These are phyloP conservation scores for Cryoendolithus antarcticus DNA, from an alignment of 2,329 filamentous ascomycete genomes.

Conservation along the genomic window DNA sequence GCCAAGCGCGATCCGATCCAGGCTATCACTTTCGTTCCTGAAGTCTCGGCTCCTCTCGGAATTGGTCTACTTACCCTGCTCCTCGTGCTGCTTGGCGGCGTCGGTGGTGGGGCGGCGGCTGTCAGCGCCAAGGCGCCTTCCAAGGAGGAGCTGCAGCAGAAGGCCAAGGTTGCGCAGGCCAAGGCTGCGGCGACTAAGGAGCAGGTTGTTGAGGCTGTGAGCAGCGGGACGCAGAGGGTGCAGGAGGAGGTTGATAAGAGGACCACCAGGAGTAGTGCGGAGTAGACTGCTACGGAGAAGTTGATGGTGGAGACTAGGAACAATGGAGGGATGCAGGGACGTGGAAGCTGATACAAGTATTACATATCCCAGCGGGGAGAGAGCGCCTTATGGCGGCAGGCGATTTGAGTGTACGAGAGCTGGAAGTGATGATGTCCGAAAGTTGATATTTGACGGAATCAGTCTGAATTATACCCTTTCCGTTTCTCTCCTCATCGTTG, in stretches of 20 bases:
- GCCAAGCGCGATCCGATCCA: slow-evolving; percentile 70
- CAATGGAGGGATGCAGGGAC: background rate
- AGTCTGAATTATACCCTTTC: too few species aligned
- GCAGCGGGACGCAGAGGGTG: slow-evolving; percentile 57
- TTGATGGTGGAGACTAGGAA: background rate
- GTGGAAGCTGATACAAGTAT: too few species aligned
- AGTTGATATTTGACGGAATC: too few species aligned
- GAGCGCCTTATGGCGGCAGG: too few species aligned
- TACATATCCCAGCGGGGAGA: too few species aligned
- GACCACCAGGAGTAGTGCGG: slow-evolving; percentile 28
- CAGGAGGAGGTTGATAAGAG: slow-evolving; percentile 58
- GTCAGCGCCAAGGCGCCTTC: slow-evolving; percentile 35
- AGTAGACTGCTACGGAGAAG: too few species aligned
- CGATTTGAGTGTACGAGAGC: too few species aligned
- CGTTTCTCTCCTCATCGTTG: too few species aligned
- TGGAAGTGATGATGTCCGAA: too few species aligned
- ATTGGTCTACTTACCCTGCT: slow-evolving; percentile 59
- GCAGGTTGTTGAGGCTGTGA: slow-evolving; percentile 54
- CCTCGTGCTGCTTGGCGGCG: slow-evolving; percentile 54
- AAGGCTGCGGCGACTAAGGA: slow-evolving; percentile 51
- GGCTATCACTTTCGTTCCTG: slow-evolving; percentile 80
- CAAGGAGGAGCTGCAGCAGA: slow-evolving; percentile 55
- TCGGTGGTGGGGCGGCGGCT: slow-evolving; percentile 49
- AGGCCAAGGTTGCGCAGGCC: slow-evolving; percentile 66
- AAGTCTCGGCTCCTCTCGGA: slow-evolving; percentile 71